These are phyloP conservation scores for Dipteronia sinensis DNA, from an alignment of 345 rosid genomes.

Conservation along the genomic window DNA sequence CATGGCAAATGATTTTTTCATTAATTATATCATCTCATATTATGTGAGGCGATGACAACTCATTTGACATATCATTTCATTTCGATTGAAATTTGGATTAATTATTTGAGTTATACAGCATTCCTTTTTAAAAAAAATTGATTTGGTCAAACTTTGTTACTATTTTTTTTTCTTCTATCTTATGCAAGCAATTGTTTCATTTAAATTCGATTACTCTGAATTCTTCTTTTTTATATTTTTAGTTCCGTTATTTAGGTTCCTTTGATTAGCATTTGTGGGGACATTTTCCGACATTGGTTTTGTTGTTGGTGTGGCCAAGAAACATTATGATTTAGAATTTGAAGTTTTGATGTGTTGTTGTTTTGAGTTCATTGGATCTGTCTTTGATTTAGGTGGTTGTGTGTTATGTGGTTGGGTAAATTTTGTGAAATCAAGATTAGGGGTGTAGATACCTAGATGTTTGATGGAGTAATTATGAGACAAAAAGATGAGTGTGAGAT, in stretches of 20 bases:
- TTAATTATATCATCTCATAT: too few relatives aligned
- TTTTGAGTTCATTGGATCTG: slow-evolving; percentile 10
- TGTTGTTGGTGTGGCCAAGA: not conserved
- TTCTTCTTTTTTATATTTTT: not conserved
- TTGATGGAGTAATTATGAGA: not conserved
- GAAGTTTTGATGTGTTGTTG: not conserved
- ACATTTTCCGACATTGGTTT: not conserved
- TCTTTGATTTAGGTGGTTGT: not conserved
- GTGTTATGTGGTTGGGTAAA: not conserved
- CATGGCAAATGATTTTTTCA: too few relatives aligned
- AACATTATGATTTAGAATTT: not conserved
- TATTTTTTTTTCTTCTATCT: too few relatives aligned
- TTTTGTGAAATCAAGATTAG: not conserved
- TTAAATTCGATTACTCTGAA: too few relatives aligned
- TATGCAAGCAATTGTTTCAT: too few relatives aligned
- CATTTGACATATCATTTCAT: too few relatives aligned
- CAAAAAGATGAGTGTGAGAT: not conserved
- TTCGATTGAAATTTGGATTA: too few relatives aligned
- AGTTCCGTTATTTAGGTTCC: not conserved
- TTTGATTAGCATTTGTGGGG: slow-evolving; percentile 7
- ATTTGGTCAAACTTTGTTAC: too few relatives aligned
- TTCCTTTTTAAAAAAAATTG: too few relatives aligned
- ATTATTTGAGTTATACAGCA: too few relatives aligned
- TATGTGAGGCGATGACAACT: too few relatives aligned
- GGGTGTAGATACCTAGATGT: not conserved